These are phyloP conservation scores for Dactylellina cionopaga DNA, from an alignment of 2,329 filamentous ascomycete genomes.

Conservation along the genomic window DNA sequence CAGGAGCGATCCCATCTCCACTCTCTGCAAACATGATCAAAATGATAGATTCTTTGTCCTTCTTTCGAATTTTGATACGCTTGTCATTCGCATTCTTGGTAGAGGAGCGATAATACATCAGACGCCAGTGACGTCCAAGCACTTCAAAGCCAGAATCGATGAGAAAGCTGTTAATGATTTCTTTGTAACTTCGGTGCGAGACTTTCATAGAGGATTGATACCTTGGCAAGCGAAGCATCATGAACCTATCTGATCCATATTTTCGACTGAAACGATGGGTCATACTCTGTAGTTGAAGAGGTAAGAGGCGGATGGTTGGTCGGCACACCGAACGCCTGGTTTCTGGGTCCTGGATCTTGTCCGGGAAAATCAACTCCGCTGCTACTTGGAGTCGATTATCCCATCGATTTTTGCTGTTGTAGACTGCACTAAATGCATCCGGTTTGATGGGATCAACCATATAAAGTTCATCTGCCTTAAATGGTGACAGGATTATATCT, in stretches of 20 bases:
- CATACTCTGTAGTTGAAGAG: background rate
- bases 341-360: background rate
- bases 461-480: background rate
- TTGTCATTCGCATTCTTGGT: slow-evolving; percentile 2
- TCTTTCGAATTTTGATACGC: background rate
- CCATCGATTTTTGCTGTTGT: background rate
- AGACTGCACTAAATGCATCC: slow-evolving; percentile 1
- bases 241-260: slow-evolving; percentile 35
- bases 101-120: slow-evolving; percentile 13
- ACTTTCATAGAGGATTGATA: background rate
- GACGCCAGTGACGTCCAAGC: slow-evolving; percentile 20
- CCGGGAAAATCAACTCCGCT: slow-evolving; percentile 18
- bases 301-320: slow-evolving; percentile 10
- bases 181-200: background rate
- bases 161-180: background rate
- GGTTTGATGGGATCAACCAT: background rate
- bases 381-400: slow-evolving; percentile 23
- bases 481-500: background rate
- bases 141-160: slow-evolving; percentile 13
- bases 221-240: slow-evolving; percentile 11
- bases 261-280: slow-evolving; percentile 10
- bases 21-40: slow-evolving; percentile 35
- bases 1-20: background rate
- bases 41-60: background rate
- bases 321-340: background rate